Conservation (phyloP, 2,329 filamentous ascomycete genomes). For the Colletotrichum higginsianum region DNA sequence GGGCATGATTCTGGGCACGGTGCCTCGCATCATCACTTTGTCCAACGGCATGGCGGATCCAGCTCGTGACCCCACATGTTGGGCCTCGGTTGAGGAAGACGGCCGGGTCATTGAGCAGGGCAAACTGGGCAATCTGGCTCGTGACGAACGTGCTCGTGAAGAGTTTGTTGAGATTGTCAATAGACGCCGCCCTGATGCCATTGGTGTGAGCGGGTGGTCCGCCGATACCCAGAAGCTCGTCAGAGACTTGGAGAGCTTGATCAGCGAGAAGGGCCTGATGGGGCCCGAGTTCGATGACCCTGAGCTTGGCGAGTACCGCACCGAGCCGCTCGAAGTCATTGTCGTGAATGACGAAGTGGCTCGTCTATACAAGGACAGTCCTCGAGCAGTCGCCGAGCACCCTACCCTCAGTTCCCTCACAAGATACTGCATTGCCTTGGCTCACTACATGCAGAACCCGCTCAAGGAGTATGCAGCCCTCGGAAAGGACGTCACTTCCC, state of each 20-base stretch:
- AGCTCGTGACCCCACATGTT: slow-evolving; percentile 84
- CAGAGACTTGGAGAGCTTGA: slow-evolving; percentile 83
- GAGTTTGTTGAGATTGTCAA: slow-evolving; percentile 85
- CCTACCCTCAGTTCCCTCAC: slow-evolving; percentile 84
- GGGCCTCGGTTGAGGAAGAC: slow-evolving; percentile 95
- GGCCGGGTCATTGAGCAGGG: slow-evolving; percentile 91
- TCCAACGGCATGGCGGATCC: slow-evolving; percentile 87
- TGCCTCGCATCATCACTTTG: slow-evolving; percentile 87
- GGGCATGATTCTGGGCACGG: slow-evolving; percentile 89
- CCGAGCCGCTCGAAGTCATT: slow-evolving; percentile 87
- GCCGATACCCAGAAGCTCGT: slow-evolving; percentile 89
- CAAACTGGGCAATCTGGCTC: slow-evolving; percentile 84
- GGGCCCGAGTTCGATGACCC: slow-evolving; percentile 86
- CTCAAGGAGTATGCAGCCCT: slow-evolving; percentile 97
- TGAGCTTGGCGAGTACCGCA: slow-evolving; percentile 82
- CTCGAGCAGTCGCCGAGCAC: slow-evolving; percentile 83
- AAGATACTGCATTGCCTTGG: slow-evolving; percentile 91
- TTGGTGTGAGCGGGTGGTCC: slow-evolving; percentile 90
- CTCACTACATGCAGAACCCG: slow-evolving; percentile 93
- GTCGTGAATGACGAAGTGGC: slow-evolving; percentile 97
- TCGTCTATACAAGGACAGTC: slow-evolving; percentile 93
- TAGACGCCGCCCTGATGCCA: slow-evolving; percentile 87
- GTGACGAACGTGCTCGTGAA: slow-evolving; percentile 76
- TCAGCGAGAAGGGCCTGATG: slow-evolving; percentile 82
- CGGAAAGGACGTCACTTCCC: slow-evolving; percentile 87